Evolutionary conservation across 129 eudicot genomes (phyloP), one percentile per base, ranked within the genome.

Genomic region (Lactuca sativa): DNA sequence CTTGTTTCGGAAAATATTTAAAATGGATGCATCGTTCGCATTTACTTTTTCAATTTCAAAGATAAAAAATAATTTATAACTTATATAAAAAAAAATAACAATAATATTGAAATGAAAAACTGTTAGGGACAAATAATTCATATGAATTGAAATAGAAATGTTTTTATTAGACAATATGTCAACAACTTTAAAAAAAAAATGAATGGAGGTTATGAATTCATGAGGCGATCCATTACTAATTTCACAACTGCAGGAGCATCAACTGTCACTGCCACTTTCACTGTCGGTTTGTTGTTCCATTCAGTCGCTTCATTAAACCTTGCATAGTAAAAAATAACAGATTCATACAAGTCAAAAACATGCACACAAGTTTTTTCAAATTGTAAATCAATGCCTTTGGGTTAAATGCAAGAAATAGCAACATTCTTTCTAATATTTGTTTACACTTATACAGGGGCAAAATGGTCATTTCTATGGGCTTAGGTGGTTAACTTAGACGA

Each of bases 251-350:
- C 74, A 49, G 84, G 85, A 70, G 93, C 92, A 73, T 93, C 97
- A 72, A 93, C 95, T n/a, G 99, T 90, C 57, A 93, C 99, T 8
- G 99, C 99, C 67, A 93, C 97, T 79, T 93, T 93, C 16, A 93
- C 97, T 6, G 87, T 71, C 40, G 99, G 97, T 72, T 90, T 89
- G 74, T 83, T 82, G 11, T 80, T 77, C 97, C 99, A 93, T 76
- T 90, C 99, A 5, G 96, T 89, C 52, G 77, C 86, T 87, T 90
- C 95, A 12, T 64, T 81, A 73, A 89, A 89, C 95, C 98, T 91
- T 76, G 59, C 32, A 63, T 17, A 33, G 55, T 72, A 76, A 49
- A 3, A 53, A 40, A 71, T 0, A n/a, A 7, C 49, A 52, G 62
- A 62, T 1, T 54, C 9, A 38, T 10, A 58, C 9, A 70, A 4